Conservation (phyloP, 1,284 basidiomycete genomes). For the Apiotrichum siamense region DNA sequence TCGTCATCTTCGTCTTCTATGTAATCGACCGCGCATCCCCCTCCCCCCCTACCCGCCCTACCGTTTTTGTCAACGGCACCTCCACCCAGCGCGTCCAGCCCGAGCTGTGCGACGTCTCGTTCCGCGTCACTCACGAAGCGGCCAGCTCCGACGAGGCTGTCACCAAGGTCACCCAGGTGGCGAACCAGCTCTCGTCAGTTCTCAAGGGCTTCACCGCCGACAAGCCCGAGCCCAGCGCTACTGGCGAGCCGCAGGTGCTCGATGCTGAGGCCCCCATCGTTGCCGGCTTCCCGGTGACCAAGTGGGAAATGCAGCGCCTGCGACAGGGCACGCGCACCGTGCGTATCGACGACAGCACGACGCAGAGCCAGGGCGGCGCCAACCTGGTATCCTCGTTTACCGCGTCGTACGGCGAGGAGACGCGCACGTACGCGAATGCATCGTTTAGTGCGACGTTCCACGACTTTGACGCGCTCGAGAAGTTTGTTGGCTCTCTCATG, state of each 20-base stretch:
- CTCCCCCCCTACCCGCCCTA: background rate
- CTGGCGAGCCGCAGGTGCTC: constrained; percentile 3
- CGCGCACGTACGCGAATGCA: background rate
- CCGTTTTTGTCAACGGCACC: background rate
- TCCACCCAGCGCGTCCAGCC: constrained; percentile 3
- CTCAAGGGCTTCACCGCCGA: constrained; percentile 1
- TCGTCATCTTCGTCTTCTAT: background rate
- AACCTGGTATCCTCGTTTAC: background rate
- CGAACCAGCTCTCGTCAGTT: background rate
- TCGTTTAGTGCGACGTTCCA: constrained; percentile 5
- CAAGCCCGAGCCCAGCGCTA: no score
- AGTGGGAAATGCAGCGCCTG: constrained; percentile 11
- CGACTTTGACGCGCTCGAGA: constrained; percentile 7
- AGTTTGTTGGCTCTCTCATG: background rate
- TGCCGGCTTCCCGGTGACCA: constrained; percentile 8
- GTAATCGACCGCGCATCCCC: no score
- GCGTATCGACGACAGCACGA: background rate
- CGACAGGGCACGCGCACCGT: background rate
- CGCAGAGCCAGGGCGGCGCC: background rate
- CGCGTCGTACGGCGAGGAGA: background rate
- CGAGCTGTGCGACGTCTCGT: constrained; percentile 5
- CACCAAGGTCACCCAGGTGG: background rate
- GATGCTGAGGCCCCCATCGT: constrained; percentile 6
- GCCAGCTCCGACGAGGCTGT: background rate
- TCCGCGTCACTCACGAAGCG: constrained; percentile 1